Evolutionary conservation across 352 stramenopile genomes (phyloP).

Genomic region (Phytopythium kandeliae): DNA sequence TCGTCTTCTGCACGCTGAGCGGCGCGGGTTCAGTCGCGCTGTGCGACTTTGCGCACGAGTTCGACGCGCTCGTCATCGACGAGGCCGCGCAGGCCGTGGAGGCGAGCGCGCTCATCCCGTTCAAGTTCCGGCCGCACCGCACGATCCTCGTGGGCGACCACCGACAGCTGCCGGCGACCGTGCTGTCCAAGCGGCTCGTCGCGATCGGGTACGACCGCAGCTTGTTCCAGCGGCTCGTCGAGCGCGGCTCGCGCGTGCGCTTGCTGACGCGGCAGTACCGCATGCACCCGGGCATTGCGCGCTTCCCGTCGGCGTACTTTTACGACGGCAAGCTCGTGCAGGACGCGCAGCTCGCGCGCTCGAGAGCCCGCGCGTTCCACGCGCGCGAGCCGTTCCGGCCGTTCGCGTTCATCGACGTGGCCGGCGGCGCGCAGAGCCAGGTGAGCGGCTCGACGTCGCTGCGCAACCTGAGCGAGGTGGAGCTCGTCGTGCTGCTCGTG

Average conservation of each 20-base stretch:
- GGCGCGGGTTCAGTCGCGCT: slow-evolving; percentile 69
- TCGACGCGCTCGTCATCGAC: slow-evolving; percentile 97
- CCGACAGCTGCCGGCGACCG: slow-evolving; percentile 96
- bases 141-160: slow-evolving; percentile 93
- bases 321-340: slow-evolving; percentile 92
- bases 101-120: slow-evolving; percentile 94
- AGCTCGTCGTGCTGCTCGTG: slow-evolving; percentile 82
- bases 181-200: slow-evolving; percentile 90
- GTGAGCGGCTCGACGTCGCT: slow-evolving; percentile 68
- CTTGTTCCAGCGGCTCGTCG: slow-evolving; percentile 95
- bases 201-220: slow-evolving; percentile 89
- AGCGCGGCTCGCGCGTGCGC: slow-evolving; percentile 58
- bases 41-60: slow-evolving; percentile 89
- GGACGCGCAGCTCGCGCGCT: slow-evolving; percentile 70
- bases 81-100: slow-evolving; percentile 97
- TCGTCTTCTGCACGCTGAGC: slow-evolving; percentile 85
- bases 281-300: slow-evolving; percentile 95
- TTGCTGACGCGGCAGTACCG: slow-evolving; percentile 97
- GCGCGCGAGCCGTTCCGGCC: slow-evolving; percentile 38
- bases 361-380: slow-evolving; percentile 65
- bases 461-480: slow-evolving; percentile 74
- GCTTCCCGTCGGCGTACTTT: slow-evolving; percentile 93
- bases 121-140: slow-evolving; percentile 86
- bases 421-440: slow-evolving; percentile 53
- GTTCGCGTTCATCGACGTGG: slow-evolving; percentile 67